Conservation (phyloP, 345 rosid genomes). For the Rhodamnia rubescens region DNA sequence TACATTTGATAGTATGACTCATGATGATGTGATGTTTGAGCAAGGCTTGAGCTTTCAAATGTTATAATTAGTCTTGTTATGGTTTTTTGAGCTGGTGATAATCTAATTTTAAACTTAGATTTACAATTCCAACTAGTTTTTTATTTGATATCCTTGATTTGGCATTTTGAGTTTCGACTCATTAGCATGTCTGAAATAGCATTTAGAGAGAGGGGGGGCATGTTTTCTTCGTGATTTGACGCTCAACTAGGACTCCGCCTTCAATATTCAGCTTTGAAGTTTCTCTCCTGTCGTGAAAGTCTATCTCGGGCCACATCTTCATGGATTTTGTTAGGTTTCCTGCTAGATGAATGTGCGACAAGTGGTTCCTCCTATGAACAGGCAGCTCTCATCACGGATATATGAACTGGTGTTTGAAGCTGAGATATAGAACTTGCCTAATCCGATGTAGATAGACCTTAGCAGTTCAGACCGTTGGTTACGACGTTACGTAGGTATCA, state of each 20-base stretch:
- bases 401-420: background rate
- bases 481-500: background rate
- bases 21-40: too few relatives aligned
- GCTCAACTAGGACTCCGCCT: background rate
- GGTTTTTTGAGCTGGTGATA: too few relatives aligned
- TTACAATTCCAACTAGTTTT: too few relatives aligned
- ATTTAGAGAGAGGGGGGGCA: too few relatives aligned
- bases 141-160: too few relatives aligned
- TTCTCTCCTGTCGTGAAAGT: background rate
- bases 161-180: too few relatives aligned
- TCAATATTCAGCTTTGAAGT: background rate
- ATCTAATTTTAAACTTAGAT: too few relatives aligned
- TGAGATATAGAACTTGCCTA: background rate
- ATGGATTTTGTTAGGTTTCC: background rate
- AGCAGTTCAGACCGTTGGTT: background rate
- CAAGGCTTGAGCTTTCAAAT: too few relatives aligned
- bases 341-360: background rate
- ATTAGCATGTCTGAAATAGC: too few relatives aligned
- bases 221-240: too few relatives aligned
- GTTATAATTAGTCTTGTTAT: too few relatives aligned
- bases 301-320: background rate
- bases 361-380: background rate
- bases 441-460: background rate
- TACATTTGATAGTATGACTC: too few relatives aligned
- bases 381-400: background rate